Base-by-base conservation (phyloP, 1,139 yeast genomes). In the Debaryomyces fabryi region DNA sequence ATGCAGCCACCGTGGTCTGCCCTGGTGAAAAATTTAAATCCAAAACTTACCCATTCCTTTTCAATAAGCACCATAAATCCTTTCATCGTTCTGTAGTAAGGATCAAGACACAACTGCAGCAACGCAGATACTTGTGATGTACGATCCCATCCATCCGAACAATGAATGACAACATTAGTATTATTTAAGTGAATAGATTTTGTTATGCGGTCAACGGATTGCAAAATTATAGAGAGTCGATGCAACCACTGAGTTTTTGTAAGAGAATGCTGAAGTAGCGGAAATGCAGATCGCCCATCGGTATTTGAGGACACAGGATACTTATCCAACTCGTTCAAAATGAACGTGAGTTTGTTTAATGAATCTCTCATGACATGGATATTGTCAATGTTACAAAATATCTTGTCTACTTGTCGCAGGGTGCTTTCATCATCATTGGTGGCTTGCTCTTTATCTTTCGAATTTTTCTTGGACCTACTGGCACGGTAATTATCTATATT, bases 91-190 rank as follows among this genome's bases (percentile, higher is more conserved):
- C 99, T 77, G 65, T 79, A 93, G 62, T 81, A 90, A 0, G 98
- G 98, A 65, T 95, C 99, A 20, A 92, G 74, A 61, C 96, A 89
- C 6, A 95, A 69, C 65, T 93, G 96, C 39, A 92, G 83, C 51
- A 93, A 69, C 3, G 97, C 87, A 8, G 92, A 81, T 1, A 92
- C 81, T 62, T 93, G 98, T 0, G 97, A 83, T 0, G 99, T 95
- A 50, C 99, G 75, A 64, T 93, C 99, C 99, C 99, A 93, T 0
- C 99, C 99, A 69, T 93, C 99, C 0, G 97, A 91, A 63, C 99
- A 93, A 68, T 93, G 99, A 9, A 95, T 80, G 6, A 93, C 64
- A 6, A 93, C 81, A 64, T 92, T 95, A 12, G 96, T 87, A 52
- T 86, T 84, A 62, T 90, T 88, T 58, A 86, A 81, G 52, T 89